phyloP scores from a whole-genome alignment of 495 filamentous ascomycete genomes.

The Daldinia grandis region DNA sequence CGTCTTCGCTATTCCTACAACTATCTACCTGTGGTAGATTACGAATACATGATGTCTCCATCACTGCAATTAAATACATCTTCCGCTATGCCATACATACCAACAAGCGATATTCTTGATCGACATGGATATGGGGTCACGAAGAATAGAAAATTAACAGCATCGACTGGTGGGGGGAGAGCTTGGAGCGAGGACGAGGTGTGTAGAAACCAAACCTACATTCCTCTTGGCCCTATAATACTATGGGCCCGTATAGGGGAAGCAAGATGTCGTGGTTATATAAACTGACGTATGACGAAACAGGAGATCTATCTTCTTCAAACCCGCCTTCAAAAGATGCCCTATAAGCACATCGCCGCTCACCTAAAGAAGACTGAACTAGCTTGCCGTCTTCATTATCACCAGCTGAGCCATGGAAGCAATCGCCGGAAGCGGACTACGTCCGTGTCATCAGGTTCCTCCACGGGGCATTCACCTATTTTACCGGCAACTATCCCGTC shows the following conservation, averaged over 20 bases:
- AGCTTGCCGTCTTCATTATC: slow-evolving; percentile 84
- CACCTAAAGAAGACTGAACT: slow-evolving; percentile 87
- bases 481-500: slow-evolving; percentile 56
- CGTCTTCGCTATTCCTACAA: slow-evolving; percentile 16
- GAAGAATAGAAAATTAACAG: slow-evolving; percentile 66
- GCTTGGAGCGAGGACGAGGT: slow-evolving; percentile 85
- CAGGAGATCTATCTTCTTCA: slow-evolving; percentile 87
- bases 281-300: slow-evolving; percentile 33
- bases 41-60: slow-evolving; percentile 52
- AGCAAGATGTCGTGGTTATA: slow-evolving; percentile 1
- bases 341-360: slow-evolving; percentile 86
- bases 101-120: slow-evolving; percentile 57
- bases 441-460: slow-evolving; percentile 67
- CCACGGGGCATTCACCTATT: slow-evolving; percentile 57
- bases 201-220: slow-evolving; percentile 39
- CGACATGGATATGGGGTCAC: slow-evolving; percentile 64
- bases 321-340: slow-evolving; percentile 84
- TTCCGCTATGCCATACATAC: slow-evolving; percentile 50
- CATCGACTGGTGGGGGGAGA: slow-evolving; percentile 74
- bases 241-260: background rate
- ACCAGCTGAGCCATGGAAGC: slow-evolving; percentile 82
- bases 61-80: slow-evolving; percentile 57
- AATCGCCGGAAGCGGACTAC: slow-evolving; percentile 74
- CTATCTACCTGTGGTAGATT: slow-evolving; percentile 14
- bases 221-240: background rate